Conservation (phyloP, 2,329 filamentous ascomycete genomes). For the Diplodia intermedia region DNA sequence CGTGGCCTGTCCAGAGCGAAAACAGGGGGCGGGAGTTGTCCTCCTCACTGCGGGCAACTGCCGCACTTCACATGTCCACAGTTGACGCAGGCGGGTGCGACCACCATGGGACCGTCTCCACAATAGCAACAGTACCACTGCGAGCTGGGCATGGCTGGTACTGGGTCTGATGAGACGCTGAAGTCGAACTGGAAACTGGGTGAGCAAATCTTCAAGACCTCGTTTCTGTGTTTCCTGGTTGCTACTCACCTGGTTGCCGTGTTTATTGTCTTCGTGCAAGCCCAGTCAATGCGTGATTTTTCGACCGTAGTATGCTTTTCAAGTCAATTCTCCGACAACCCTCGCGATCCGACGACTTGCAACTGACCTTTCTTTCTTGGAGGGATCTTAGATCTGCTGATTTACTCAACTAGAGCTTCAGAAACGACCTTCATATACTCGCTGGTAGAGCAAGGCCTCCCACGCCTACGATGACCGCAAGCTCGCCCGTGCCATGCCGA, state of each 20-base stretch:
- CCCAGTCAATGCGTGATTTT: not conserved
- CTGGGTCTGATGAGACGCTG: not conserved
- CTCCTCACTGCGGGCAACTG: not conserved
- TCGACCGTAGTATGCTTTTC: not conserved
- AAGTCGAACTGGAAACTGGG: not conserved
- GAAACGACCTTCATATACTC: constrained; percentile 15
- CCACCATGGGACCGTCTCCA: constrained; percentile 23
- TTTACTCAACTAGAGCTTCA: not conserved
- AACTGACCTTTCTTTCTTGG: not conserved
- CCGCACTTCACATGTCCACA: constrained; percentile 16
- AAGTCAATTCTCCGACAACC: not conserved
- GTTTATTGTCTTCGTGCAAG: not conserved
- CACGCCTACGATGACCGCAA: not conserved
- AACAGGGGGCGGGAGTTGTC: no score
- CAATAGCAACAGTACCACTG: constrained; percentile 17
- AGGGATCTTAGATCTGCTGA: not conserved
- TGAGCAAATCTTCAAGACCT: not conserved
- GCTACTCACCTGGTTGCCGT: not conserved
- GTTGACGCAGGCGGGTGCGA: constrained; percentile 12
- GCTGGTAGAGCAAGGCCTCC: not conserved
- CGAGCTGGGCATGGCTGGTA: constrained; percentile 2
- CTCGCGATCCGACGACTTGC: not conserved
- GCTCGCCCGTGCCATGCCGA: not conserved
- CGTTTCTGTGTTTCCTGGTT: not conserved
- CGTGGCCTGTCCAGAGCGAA: no score